Percentiles rank a stretch among this genome's conserved stretches.
Conservation (phyloP, 164 flowering plant species). For the Aristolochia contorta region DNA sequence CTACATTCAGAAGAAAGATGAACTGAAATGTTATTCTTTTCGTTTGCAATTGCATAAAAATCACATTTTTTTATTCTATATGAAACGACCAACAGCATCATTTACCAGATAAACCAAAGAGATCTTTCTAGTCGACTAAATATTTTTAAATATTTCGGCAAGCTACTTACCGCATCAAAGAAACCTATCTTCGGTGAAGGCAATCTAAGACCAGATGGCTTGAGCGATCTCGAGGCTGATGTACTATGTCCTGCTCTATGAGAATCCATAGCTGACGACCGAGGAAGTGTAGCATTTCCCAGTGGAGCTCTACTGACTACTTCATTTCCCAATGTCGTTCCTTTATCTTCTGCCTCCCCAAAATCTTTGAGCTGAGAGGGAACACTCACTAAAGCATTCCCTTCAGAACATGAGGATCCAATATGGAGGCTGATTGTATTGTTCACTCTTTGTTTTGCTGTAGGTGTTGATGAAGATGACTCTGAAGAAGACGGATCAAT, state of each 20-base stretch:
- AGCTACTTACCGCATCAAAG: conserved; percentile 79
- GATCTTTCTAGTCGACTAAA: neutral
- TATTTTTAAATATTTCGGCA: neutral
- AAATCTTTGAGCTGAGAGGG: conserved; percentile 11
- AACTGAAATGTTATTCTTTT: neutral
- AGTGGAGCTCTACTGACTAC: conserved; percentile 4
- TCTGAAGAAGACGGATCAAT: conserved; percentile 45
- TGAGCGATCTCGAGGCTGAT: conserved; percentile 7
- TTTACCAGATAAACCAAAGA: neutral
- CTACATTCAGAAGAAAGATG: too few relatives aligned
- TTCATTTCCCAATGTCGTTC: too few relatives aligned
- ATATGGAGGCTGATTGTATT: conserved; percentile 15
- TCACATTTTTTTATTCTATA: neutral
- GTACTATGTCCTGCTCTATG: conserved; percentile 1
- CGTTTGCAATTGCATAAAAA: too few relatives aligned
- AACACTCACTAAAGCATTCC: conserved; percentile 13
- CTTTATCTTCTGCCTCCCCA: too few relatives aligned
- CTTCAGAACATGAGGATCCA: conserved; percentile 9
- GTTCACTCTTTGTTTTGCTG: conserved; percentile 30
- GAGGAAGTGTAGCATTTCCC: conserved; percentile 16
- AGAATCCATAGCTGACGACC: conserved; percentile 17
- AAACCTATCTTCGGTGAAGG: conserved; percentile 93
- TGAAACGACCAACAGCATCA: neutral
- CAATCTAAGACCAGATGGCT: conserved; percentile 78
- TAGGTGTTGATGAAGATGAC: conserved; percentile 58